Conservation (phyloP, 1,284 basidiomycete species). For the Coniophora puteana region DNA sequence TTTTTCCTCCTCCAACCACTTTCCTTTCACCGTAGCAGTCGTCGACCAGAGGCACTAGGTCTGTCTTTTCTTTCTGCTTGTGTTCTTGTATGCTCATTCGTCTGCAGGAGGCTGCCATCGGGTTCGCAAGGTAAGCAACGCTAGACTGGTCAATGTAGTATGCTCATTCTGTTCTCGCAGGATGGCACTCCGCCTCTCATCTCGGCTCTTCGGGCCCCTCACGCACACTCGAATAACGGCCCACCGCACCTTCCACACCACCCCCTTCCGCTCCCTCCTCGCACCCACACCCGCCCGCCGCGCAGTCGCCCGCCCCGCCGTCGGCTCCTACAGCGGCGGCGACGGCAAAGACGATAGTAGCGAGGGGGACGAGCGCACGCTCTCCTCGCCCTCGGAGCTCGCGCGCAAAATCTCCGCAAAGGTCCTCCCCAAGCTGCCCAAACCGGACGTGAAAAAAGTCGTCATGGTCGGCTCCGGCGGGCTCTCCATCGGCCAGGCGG, state of each 20-base stretch:
- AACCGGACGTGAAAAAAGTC: conserved; percentile 92
- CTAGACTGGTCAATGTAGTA: too few relatives aligned
- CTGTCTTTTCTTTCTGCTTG: too few relatives aligned
- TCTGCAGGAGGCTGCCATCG: too few relatives aligned
- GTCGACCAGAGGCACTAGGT: too few relatives aligned
- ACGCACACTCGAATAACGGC: too few relatives aligned
- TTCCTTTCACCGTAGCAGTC: too few relatives aligned
- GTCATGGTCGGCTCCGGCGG: conserved; percentile 97
- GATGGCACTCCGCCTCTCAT: too few relatives aligned
- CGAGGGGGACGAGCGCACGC: conserved; percentile 83
- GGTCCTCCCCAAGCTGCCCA: conserved; percentile 83
- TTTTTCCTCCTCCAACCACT: too few relatives aligned
- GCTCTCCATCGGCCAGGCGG: conserved; percentile 96
- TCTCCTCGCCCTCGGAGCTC: conserved; percentile 90
- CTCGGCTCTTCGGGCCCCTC: conserved; percentile 13
- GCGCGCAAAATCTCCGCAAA: conserved; percentile 89
- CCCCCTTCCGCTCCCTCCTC: conserved; percentile 23
- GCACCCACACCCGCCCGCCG: conserved; percentile 40
- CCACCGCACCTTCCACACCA: conserved; percentile 32
- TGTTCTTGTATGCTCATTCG: too few relatives aligned
- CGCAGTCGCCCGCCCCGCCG: conserved; percentile 77
- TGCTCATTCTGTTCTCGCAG: too few relatives aligned
- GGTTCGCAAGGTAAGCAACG: too few relatives aligned
- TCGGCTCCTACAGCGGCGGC: conserved; percentile 66
- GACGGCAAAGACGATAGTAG: too few relatives aligned